A percentile compares a stretch with the other conserved stretches of the same genome.
Evolutionary conservation across 2,329 filamentous ascomycete species (phyloP).

Genomic region (Diaporthe nobilis): DNA sequence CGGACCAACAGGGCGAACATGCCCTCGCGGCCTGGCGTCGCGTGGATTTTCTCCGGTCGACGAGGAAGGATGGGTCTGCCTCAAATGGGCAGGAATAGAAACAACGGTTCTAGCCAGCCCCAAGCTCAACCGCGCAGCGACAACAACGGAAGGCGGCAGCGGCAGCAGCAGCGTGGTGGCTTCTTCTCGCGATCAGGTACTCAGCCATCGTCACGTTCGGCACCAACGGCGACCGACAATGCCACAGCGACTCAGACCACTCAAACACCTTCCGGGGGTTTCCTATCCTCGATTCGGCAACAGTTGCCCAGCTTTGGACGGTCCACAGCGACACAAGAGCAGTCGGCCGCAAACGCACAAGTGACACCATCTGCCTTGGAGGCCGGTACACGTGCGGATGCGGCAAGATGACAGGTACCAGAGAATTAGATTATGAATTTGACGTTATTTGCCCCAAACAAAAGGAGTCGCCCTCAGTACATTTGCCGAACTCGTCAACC

Average conservation of each 20-base stretch:
- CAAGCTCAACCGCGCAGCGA: slow-evolving; percentile 15
- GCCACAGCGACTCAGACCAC: slow-evolving; percentile 8
- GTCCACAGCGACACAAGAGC: slow-evolving; percentile 42
- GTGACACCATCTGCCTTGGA: slow-evolving; percentile 53
- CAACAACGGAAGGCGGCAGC: slow-evolving; percentile 3
- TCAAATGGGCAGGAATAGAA: slow-evolving; percentile 27
- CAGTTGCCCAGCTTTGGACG: slow-evolving; percentile 35
- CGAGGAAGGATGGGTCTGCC: slow-evolving; percentile 42
- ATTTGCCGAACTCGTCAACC: slow-evolving; percentile 20
- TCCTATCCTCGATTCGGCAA: slow-evolving; percentile 40
- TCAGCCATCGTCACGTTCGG: slow-evolving; percentile 13
- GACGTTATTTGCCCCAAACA: slow-evolving; percentile 14
- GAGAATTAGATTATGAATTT: slow-evolving; percentile 35
- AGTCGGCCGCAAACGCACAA: slow-evolving; percentile 47
- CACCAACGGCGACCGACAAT: neutral
- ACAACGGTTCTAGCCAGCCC: slow-evolving; percentile 12
- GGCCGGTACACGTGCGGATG: slow-evolving; percentile 47
- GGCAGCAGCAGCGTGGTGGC: slow-evolving; percentile 39
- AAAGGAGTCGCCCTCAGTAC: neutral
- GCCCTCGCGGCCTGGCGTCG: slow-evolving; percentile 57
- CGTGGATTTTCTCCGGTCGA: slow-evolving; percentile 56
- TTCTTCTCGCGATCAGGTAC: slow-evolving; percentile 45
- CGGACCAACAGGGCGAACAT: slow-evolving; percentile 62
- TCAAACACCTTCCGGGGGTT: slow-evolving; percentile 20
- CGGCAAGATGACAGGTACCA: slow-evolving; percentile 37